Evolutionary conservation across 2,329 filamentous ascomycete species (phyloP).

Genomic region (Monosporascus sp.): DNA sequence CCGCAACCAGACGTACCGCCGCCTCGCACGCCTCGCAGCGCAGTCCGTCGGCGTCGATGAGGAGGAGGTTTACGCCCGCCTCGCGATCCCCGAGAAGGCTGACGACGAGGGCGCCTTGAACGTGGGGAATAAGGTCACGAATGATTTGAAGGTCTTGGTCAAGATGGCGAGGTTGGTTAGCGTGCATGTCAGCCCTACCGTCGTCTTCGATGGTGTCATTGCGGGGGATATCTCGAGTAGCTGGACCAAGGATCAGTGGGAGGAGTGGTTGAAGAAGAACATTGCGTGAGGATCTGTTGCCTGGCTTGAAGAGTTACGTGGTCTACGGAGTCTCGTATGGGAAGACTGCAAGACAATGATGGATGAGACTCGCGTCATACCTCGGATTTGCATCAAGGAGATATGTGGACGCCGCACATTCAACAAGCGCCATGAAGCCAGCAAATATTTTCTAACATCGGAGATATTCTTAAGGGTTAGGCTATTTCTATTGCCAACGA

Average conservation of each 20-base stretch:
- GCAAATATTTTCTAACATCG: too few relatives aligned
- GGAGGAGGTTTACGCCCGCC: constrained; percentile 61
- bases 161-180: constrained; percentile 76
- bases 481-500: too few relatives aligned
- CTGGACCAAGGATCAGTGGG: constrained; percentile 36
- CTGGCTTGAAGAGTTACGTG: not conserved
- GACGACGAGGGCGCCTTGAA: constrained; percentile 67
- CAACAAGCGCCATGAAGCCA: too few relatives aligned
- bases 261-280: constrained; percentile 66
- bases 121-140: constrained; percentile 73
- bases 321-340: too few relatives aligned
- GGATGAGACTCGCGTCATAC: too few relatives aligned
- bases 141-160: constrained; percentile 78
- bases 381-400: too few relatives aligned
- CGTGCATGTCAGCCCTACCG: constrained; percentile 87
- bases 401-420: too few relatives aligned
- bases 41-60: constrained; percentile 64
- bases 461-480: too few relatives aligned
- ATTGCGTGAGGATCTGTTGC: constrained; percentile 30
- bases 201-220: constrained; percentile 81
- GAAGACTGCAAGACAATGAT: too few relatives aligned
- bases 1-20: constrained; percentile 76
- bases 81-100: constrained; percentile 66
- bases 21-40: constrained; percentile 70
- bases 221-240: constrained; percentile 77